Evolutionary conservation across 2,329 filamentous ascomycete genomes (phyloP).

Genomic region (Thermoascus crustaceus): DNA sequence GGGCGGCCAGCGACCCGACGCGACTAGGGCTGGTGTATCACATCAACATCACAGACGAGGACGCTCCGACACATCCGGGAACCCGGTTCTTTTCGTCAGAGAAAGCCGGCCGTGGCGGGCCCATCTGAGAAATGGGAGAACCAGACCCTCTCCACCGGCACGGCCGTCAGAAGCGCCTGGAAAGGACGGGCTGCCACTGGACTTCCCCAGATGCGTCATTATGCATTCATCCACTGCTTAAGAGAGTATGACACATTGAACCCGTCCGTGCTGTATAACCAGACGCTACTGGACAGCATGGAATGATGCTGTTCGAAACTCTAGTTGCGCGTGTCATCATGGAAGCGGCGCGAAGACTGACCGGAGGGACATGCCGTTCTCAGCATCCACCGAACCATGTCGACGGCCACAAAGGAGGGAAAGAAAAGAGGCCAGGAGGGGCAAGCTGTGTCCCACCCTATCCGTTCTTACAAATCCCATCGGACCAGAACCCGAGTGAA

Average conservation of each 20-base stretch:
- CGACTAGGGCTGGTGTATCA: slow-evolving; percentile 1
- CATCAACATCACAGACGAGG: background rate
- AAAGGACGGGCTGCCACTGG: background rate
- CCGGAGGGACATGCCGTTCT: no score
- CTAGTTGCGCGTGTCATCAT: no score
- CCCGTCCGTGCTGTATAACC: background rate
- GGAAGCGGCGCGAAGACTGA: no score
- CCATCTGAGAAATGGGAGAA: no score
- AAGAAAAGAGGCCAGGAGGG: no score
- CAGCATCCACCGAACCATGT: no score
- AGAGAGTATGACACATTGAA: background rate
- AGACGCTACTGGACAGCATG: background rate
- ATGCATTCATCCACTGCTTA: slow-evolving; percentile 13
- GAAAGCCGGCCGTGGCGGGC: background rate
- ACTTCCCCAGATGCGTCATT: slow-evolving; percentile 25
- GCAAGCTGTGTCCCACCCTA: no score
- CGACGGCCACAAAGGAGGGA: no score
- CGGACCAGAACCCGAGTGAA: background rate
- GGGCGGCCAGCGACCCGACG: no score
- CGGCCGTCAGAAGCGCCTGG: background rate
- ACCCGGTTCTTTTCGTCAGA: slow-evolving; percentile 8
- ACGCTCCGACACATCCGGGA: slow-evolving; percentile 4
- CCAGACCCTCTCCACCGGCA: background rate
- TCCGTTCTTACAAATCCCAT: no score
- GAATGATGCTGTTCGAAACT: background rate